Percentiles rank a stretch among this genome's conserved stretches.
Evolutionary conservation across 305 asterid genomes (phyloP).

Genomic region (Fraxinus ornus): DNA sequence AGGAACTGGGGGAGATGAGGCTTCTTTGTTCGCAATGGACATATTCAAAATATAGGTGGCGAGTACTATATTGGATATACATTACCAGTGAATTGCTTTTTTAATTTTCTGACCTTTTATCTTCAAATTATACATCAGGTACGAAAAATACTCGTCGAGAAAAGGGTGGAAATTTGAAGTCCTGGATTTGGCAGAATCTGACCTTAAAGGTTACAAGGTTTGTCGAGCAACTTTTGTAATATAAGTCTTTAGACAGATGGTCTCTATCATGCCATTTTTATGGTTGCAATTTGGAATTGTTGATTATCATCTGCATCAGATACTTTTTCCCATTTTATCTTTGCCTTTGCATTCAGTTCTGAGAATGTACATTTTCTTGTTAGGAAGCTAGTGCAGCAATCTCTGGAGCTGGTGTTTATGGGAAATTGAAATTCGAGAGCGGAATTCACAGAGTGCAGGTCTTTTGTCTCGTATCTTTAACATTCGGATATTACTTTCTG

Average conservation of each 20-base stretch:
- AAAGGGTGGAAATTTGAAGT: conserved; percentile 93
- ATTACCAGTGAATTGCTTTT: conserved; percentile 15
- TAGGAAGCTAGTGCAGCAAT: conserved; percentile 97
- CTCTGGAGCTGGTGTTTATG: conserved; percentile 84
- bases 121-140: conserved; percentile 48
- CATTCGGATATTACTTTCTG: background rate
- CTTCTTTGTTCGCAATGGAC: conserved; percentile 95
- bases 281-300: background rate
- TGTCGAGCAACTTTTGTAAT: conserved; percentile 15
- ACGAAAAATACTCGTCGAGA: conserved; percentile 71
- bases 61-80: background rate
- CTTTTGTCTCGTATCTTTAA: conserved; percentile 18
- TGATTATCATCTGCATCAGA: background rate
- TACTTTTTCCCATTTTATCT: conserved; percentile 13
- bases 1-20: conserved; percentile 98
- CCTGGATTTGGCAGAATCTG: conserved; percentile 74
- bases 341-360: conserved; percentile 14
- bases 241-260: background rate
- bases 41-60: conserved; percentile 71
- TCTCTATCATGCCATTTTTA: background rate
- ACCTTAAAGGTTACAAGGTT: conserved; percentile 88
- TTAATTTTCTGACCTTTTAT: conserved; percentile 19
- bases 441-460: conserved; percentile 99
- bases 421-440: conserved; percentile 93
- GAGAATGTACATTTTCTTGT: conserved; percentile 16